Evolutionary conservation across 1,284 basidiomycete genomes (phyloP), one percentile per base, ranked within the genome.

Genomic region (Heterobasidion occidentale): DNA sequence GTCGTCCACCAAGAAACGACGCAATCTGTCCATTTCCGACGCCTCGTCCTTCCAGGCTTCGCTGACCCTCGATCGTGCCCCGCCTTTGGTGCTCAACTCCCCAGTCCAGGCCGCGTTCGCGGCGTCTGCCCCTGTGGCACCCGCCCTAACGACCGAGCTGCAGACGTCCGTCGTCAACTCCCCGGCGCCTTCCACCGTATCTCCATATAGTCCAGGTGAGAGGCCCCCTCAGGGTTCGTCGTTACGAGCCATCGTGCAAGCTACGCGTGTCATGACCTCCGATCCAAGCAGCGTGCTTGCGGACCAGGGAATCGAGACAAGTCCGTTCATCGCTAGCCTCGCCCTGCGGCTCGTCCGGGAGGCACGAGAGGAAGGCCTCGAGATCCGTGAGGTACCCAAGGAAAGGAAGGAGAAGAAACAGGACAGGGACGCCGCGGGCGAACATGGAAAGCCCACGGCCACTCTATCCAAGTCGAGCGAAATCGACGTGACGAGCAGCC

Each of bases 211-310:
- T 3, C 35, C 56, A n/a, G 66, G 64, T 33, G 63, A 72, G 52
- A 71, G 68, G 20, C 67, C 67, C 3, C 68, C 69, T 6, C 88
- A 88, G 65, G 85, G 86, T 3, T 67, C 83, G 0, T 78, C 83
- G 0, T 64, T 92, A 7, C 80, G 80, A n/a, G 90, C 90, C 0
- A 90, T 92, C 56, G 78, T 81, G n/a, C 83, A 90, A 56, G 89
- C 90, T 0, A 92, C 88, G n/a, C 83, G 93, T 1, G 87, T 95
- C 42, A 90, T 95, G 84, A 91, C 90, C 0, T 78, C 84, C 2
- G 91, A 92, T 62, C 81, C 90, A 0, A 73, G 77, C 11, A 91
- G 89, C 59, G 83, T 94, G 54, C 77, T 94, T 2, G 74, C 79
- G 1, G 84, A 89, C 62, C 76, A 83, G 54, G 85, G 84, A 0